phyloP scores from a whole-genome alignment of 768 basidiomycete genomes.

The Boletellus ananiceps region DNA sequence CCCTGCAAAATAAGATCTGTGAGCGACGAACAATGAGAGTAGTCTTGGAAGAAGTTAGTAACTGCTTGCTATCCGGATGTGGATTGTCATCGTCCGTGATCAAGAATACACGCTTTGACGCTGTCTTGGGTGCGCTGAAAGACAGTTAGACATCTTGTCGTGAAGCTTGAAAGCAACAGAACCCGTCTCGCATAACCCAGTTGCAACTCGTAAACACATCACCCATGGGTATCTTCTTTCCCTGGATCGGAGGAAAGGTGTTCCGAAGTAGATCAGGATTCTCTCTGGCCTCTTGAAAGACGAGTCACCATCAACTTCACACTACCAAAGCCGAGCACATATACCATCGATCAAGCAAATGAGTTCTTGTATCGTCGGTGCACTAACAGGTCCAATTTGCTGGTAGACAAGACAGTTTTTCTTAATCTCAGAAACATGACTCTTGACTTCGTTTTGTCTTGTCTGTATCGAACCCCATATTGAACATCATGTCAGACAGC shows the following conservation, averaged over 20 bases:
- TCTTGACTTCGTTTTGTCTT: slow-evolving; percentile 31
- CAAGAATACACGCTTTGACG: slow-evolving; percentile 88
- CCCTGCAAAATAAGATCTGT: background rate
- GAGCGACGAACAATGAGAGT: slow-evolving; percentile 54
- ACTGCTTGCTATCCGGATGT: slow-evolving; percentile 49
- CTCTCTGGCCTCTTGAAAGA: slow-evolving; percentile 53
- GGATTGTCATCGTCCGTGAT: slow-evolving; percentile 71
- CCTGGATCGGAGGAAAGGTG: slow-evolving; percentile 61
- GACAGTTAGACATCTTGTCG: background rate
- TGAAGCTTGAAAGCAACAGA: slow-evolving; percentile 15
- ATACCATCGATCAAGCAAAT: slow-evolving; percentile 74
- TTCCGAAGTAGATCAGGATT: slow-evolving; percentile 53
- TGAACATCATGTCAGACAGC: background rate
- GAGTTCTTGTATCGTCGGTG: slow-evolving; percentile 75
- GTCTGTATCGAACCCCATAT: slow-evolving; percentile 13
- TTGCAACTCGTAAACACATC: slow-evolving; percentile 91
- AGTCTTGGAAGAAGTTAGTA: slow-evolving; percentile 65
- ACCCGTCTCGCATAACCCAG: slow-evolving; percentile 88
- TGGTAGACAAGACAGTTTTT: slow-evolving; percentile 69
- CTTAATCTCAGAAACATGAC: slow-evolving; percentile 56
- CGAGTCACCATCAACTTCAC: slow-evolving; percentile 1
- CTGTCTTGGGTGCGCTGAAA: slow-evolving; percentile 74
- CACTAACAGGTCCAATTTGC: slow-evolving; percentile 70
- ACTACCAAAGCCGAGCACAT: slow-evolving; percentile 6
- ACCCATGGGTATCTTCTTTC: slow-evolving; percentile 66